phyloP scores from a whole-genome alignment of 768 basidiomycete genomes.

The Serendipita sp. region DNA sequence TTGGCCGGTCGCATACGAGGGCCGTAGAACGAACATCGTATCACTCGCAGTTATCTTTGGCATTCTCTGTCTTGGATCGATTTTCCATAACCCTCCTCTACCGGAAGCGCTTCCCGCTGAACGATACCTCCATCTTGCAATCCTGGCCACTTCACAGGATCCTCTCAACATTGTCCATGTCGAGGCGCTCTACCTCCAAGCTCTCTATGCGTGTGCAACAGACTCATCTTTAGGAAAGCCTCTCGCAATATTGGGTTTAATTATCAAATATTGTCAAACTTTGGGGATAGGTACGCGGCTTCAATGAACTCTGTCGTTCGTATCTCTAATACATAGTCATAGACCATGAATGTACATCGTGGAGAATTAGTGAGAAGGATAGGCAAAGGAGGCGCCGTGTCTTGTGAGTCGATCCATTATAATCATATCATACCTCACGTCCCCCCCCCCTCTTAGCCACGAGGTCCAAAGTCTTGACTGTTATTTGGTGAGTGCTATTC shows the following conservation, averaged over 20 bases:
- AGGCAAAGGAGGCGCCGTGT: background rate
- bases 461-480: background rate
- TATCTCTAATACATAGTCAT: background rate
- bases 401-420: background rate
- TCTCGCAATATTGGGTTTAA: background rate
- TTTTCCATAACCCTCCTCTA: background rate
- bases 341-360: background rate
- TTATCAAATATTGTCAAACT: background rate
- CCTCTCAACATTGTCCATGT: background rate
- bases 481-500: background rate
- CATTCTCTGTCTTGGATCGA: background rate
- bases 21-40: background rate
- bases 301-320: background rate
- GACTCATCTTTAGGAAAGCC: background rate
- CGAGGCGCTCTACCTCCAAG: background rate
- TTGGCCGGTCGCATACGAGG: constrained; percentile 1
- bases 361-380: background rate
- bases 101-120: background rate
- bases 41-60: background rate
- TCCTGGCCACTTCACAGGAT: background rate
- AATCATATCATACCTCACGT: background rate
- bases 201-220: background rate
- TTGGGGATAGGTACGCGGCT: background rate
- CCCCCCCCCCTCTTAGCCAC: background rate
- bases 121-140: background rate